Conservation (phyloP, 2,329 filamentous ascomycete species). For the Ilyonectria robusta region DNA sequence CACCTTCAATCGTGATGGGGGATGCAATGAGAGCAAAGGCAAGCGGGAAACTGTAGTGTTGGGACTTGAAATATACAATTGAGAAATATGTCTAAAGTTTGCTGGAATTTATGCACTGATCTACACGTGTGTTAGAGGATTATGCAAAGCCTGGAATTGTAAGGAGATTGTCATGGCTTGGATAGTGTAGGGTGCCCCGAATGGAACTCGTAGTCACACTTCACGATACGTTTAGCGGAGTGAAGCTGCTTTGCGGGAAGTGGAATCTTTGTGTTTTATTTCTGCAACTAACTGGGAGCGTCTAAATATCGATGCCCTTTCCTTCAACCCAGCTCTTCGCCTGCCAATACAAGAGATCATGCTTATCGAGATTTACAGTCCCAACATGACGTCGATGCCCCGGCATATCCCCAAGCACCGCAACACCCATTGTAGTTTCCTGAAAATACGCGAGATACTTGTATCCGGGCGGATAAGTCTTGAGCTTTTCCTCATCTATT, state of each 20-base stretch:
- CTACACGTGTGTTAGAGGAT: too few species aligned
- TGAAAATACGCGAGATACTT: slow-evolving; percentile 62
- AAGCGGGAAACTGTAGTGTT: not conserved
- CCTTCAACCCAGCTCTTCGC: slow-evolving; percentile 62
- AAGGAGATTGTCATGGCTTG: not conserved
- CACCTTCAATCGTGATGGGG: slow-evolving; percentile 20
- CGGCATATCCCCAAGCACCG: slow-evolving; percentile 60
- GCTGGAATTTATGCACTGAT: too few species aligned
- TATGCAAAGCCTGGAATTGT: not conserved
- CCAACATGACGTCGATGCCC: slow-evolving; percentile 55
- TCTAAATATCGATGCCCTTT: slow-evolving; percentile 47
- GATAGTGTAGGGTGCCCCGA: too few species aligned
- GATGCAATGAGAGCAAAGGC: slow-evolving; percentile 22
- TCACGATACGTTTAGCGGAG: too few species aligned
- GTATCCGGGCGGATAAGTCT: slow-evolving; percentile 60
- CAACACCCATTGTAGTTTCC: slow-evolving; percentile 61
- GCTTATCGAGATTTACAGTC: slow-evolving; percentile 53
- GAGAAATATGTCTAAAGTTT: too few species aligned
- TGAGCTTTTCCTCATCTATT: slow-evolving; percentile 57
- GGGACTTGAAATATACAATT: not conserved
- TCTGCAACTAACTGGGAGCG: not conserved
- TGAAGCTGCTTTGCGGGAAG: too few species aligned
- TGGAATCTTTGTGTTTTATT: too few species aligned
- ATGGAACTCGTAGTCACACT: not conserved
- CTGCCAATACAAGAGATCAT: slow-evolving; percentile 61